phyloP scores from a whole-genome alignment of 2,329 filamentous ascomycete genomes.

The Aspergillus persii region DNA sequence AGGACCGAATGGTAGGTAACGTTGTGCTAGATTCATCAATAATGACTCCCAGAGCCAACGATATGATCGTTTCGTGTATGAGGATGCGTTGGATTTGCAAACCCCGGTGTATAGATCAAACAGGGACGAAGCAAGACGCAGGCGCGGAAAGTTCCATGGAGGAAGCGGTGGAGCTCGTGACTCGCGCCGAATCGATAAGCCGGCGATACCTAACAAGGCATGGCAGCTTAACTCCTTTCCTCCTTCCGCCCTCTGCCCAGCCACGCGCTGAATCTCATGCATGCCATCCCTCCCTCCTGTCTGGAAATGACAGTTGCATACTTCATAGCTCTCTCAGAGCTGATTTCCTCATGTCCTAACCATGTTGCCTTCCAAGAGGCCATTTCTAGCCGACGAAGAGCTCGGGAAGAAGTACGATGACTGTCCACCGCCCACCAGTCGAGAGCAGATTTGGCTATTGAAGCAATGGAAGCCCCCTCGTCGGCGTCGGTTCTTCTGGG shows the following conservation, averaged over 20 bases:
- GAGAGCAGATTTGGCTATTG: constrained; percentile 29
- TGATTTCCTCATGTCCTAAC: constrained; percentile 16
- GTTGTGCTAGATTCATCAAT: not conserved
- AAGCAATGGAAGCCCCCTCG: constrained; percentile 36
- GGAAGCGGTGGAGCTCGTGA: not conserved
- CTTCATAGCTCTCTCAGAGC: constrained; percentile 23
- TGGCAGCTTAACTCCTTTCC: not conserved
- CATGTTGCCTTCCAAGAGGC: constrained; percentile 42
- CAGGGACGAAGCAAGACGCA: not conserved
- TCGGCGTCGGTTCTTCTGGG: constrained; percentile 52
- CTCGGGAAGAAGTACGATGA: constrained; percentile 66
- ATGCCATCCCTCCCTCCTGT: not conserved
- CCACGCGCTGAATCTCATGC: not conserved
- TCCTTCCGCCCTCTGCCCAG: not conserved
- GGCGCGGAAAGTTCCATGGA: not conserved
- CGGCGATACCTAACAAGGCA: not conserved
- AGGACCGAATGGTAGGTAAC: not conserved
- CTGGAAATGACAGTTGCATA: constrained; percentile 10
- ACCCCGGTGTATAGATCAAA: not conserved
- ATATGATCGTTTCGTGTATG: not conserved
- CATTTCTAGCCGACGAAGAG: constrained; percentile 58
- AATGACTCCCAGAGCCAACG: not conserved
- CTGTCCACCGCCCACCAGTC: constrained; percentile 43
- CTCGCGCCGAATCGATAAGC: not conserved
- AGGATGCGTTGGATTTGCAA: not conserved